Evolutionary conservation across 1,139 yeast genomes (phyloP), one percentile per base, ranked within the genome.

Genomic region (Wickerhamomyces sp.): DNA sequence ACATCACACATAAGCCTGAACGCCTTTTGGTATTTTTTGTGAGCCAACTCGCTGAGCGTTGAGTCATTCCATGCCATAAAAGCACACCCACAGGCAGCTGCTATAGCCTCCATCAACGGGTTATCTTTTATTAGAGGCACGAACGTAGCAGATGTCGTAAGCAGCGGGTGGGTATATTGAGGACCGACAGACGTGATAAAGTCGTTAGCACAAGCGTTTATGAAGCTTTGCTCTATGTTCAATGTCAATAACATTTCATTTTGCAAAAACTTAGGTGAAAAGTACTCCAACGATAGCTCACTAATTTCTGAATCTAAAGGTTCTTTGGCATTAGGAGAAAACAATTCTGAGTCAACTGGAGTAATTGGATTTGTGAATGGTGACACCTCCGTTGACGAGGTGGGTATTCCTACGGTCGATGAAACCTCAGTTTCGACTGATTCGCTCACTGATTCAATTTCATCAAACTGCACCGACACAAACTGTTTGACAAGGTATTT

Each of bases 101-200:
- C 63, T 5, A 68, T 59, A 34, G 61, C 64, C 17, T 62, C 52
- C 33, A 67, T 47, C 3, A 64, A 53, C 2, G 50, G 44, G 15
- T 67, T 59, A 13, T 51, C 48, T 7, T 47, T 35, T 3, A 60
- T 55, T 10, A 56, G 51, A 2, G 65, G 66, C 0, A 63, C 49
- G 38, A 63, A 63, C 1, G 64, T 58, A 0, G 68, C 64, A 13
- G 56, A 60, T 0, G 74, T 71, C 3, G 70, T 67, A 5, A 70
- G 52, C 16, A 60, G 50, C 1, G 67, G 63, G 45, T 68, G 74
- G 0, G 74, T 59, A 28, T 62, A 59, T 33, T 69, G 73, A 0
- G 72, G 68, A 0, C 72, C 67, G 12, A 67, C 52, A n/a, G 63
- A 51, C 2, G 61, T 61, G 41, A 70, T 60, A 43, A 67, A 67